These are phyloP conservation scores for Trichoderma sp. DNA, from an alignment of 2,329 filamentous ascomycete species.

Conservation along the genomic window DNA sequence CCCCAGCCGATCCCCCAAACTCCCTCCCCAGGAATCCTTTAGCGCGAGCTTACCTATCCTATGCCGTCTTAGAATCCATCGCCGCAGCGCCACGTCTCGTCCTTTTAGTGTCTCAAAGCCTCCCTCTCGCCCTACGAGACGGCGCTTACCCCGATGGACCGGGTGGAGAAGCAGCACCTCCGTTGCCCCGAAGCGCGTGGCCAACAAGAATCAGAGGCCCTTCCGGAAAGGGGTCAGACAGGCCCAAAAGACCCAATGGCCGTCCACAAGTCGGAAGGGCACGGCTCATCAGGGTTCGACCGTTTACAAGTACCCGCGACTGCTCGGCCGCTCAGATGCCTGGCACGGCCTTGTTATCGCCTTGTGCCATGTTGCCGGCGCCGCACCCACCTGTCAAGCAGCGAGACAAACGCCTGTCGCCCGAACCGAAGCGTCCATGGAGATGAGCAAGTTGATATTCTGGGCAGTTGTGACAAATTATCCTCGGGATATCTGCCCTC, in stretches of 20 bases:
- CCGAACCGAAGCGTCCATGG: slow-evolving; percentile 19
- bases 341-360: neutral
- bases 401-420: slow-evolving; percentile 13
- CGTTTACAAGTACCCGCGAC: neutral
- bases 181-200: slow-evolving; percentile 25
- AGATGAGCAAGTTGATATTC: neutral
- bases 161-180: slow-evolving; percentile 24
- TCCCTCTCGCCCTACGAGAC: slow-evolving; percentile 3
- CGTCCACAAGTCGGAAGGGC: slow-evolving; percentile 6
- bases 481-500: neutral
- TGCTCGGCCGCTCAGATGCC: neutral
- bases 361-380: slow-evolving; percentile 22
- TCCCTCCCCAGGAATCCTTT: slow-evolving; percentile 12
- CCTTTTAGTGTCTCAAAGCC: neutral
- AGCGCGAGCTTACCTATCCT: slow-evolving; percentile 6
- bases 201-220: neutral
- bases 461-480: neutral
- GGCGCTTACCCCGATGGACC: slow-evolving; percentile 22
- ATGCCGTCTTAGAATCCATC: slow-evolving; percentile 15
- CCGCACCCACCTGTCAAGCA: neutral
- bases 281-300: neutral
- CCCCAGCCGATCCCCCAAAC: slow-evolving; percentile 9
- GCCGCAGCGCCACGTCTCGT: neutral
- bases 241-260: neutral
- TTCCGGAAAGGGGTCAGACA: neutral